Base-by-base conservation (phyloP, 768 basidiomycete genomes). In the Phlegmacium glaucopus region DNA sequence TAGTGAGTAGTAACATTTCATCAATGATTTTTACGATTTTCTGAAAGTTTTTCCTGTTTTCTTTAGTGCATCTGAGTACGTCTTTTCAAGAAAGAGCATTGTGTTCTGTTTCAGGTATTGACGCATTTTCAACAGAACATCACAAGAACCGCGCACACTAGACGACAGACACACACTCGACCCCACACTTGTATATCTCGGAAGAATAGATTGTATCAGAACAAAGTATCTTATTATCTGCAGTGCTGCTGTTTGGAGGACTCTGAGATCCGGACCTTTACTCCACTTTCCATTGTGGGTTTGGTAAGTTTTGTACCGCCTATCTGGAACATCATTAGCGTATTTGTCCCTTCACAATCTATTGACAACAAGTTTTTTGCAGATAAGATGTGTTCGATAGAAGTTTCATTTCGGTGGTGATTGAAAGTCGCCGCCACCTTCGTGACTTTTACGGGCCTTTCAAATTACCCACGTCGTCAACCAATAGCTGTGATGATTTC, bases 91-190 rank as follows among this genome's bases (percentile, higher is more conserved):
- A 43, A 48, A 51, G 13, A 4, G 16, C 3, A 2, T 25, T 49
- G 16, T 6, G 15, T 49, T 17, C 41, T 10, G n/a, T 55, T 65
- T 72, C 49, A 70, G 3, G 22, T 22, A 22, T 22, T 3, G 22
- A 22, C 22, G 22, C 49, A n/a, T 37, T 34, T 42, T 43, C 34
- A 51, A 30, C 50, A 91, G 90, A 91, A 67, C 87, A 90, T 71
- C 87, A 90, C 80, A 91, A 92, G 79, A 90, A 92, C 74, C 83
- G 88, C 65, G 70, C 83, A n/a, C 90, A 92, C 70, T 92, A 72
- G 59, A 58, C 11, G 32, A 26, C 27, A 13, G 13, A 15, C 12
- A 48, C 43, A 48, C 42, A 39, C 15, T 47, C 17, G 37, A 43
- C 25, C 18, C 26, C 13, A 36, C 37, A 36, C 16, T 10, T 44